Evolutionary conservation across 225 moss, liverwort and hornwort species (phyloP), one percentile per base, ranked within the genome.

Genomic region (Pseudoscleropodium purum): DNA sequence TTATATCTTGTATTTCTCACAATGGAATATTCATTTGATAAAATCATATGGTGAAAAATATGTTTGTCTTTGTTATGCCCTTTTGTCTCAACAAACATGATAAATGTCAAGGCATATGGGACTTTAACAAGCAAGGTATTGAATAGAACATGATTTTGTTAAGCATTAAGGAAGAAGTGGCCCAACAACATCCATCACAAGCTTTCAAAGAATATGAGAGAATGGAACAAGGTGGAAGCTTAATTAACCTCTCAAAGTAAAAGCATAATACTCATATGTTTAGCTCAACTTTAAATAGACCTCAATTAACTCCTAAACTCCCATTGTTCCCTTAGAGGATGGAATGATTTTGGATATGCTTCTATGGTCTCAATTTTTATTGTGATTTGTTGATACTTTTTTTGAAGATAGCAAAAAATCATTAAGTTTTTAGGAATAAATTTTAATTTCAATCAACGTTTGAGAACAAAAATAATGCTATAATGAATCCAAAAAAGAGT

Each of bases 191-290:
- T 75, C 13, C 21, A 34, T 34, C 0, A 21, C 5, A 13, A 76
- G 76, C 8, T 34, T 47, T 51, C 2, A 21, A 12, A 51, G 18
- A 21, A 11, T 34, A 34, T 51, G 3, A 7, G 5, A 21, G 27
- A 27, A 6, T 73, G 16, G 9, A 41, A 7, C 5, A 73, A 27
- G 73, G 9, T 0, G 0, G 27, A 15, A 27, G 27, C 73, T 41
- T 41, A 5, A 72, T 25, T 72, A 72, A 26, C 8, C 39, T 8
- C 6, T 14, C 15, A 39, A 8, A 70, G 15, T 70, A 25, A 47
- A 72, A 72, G 5, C 0, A 2, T 1, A 26, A 0, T 9, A 41
- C 5, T 25, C 8, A 15, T 41, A 5, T 41, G 0, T 15, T 41
- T 5, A 43, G 15, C 2, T 43, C 0, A 43, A 17, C 9, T 43